Evolutionary conservation across 805 yeast genomes (phyloP).

Genomic region (Starmerella lactis-condensi): DNA sequence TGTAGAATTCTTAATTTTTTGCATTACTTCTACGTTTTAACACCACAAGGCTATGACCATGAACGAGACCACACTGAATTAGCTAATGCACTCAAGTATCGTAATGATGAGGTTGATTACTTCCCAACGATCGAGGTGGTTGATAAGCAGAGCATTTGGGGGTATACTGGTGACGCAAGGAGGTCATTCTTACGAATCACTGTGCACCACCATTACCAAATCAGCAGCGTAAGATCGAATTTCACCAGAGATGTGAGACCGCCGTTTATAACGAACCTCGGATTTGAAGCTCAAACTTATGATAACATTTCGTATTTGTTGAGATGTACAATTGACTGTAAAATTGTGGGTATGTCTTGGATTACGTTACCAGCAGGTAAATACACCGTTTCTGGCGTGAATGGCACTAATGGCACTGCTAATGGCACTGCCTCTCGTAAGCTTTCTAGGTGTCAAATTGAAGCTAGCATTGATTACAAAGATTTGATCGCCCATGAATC

Average conservation of each 20-base stretch:
- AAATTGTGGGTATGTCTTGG: slow-evolving; percentile 93
- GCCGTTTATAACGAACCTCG: slow-evolving; percentile 3
- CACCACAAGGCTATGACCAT: slow-evolving; percentile 55
- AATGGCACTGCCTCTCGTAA: slow-evolving; percentile 2
- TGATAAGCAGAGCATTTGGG: slow-evolving; percentile 81
- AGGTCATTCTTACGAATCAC: slow-evolving; percentile 63
- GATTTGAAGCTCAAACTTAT: slow-evolving; percentile 30
- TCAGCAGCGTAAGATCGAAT: slow-evolving; percentile 51
- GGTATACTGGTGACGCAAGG: slow-evolving; percentile 60
- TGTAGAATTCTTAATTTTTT: slow-evolving; percentile 78
- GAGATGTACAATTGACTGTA: slow-evolving; percentile 80
- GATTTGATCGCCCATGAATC: slow-evolving; percentile 64
- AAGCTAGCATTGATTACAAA: slow-evolving; percentile 48
- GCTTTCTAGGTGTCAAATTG: slow-evolving; percentile 75
- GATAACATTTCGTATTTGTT: slow-evolving; percentile 79
- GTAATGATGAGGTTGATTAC: slow-evolving; percentile 39
- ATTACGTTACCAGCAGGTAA: slow-evolving; percentile 63
- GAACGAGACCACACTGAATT: slow-evolving; percentile 14
- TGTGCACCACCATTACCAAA: slow-evolving; percentile 44
- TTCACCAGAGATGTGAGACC: slow-evolving; percentile 44
- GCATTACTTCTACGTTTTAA: slow-evolving; percentile 84
- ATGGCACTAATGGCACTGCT: not conserved
- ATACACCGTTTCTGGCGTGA: slow-evolving; percentile 24
- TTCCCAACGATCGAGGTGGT: slow-evolving; percentile 51
- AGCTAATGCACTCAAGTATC: not conserved